A percentile compares a stretch with the other conserved stretches of the same genome.
Evolutionary conservation across 1,284 basidiomycete genomes (phyloP).

Genomic region (Microbotryum scabiosae): DNA sequence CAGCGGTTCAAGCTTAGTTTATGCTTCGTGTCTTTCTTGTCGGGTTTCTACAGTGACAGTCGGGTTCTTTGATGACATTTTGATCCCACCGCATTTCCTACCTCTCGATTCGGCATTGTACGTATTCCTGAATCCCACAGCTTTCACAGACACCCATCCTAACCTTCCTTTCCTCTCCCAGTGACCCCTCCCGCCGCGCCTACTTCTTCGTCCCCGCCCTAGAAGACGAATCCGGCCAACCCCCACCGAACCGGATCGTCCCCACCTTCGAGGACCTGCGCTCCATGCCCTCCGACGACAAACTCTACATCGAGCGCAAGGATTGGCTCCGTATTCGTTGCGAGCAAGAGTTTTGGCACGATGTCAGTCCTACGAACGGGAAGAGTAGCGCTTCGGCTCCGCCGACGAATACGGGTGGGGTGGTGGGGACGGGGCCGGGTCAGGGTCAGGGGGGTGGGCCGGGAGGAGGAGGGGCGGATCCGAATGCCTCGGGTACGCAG

Average conservation of each 20-base stretch:
- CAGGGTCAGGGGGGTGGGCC: neutral
- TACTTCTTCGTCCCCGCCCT: conserved; percentile 41
- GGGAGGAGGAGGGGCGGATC: neutral
- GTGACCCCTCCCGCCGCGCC: conserved; percentile 41
- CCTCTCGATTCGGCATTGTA: conserved; percentile 69
- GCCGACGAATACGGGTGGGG: neutral
- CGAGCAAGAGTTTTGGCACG: conserved; percentile 79
- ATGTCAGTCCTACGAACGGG: conserved; percentile 57
- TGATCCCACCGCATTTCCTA: conserved; percentile 58
- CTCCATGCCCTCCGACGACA: conserved; percentile 45
- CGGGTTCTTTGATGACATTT: conserved; percentile 91
- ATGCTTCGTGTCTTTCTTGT: neutral
- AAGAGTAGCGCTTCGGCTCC: conserved; percentile 50
- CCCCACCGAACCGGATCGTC: conserved; percentile 32
- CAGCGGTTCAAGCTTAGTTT: conserved; percentile 12
- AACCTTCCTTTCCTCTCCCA: neutral
- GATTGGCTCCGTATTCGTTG: conserved; percentile 82
- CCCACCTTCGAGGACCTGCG: conserved; percentile 13
- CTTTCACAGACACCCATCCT: neutral
- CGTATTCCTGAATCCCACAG: conserved; percentile 34
- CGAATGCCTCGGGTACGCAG: conserved; percentile 1
- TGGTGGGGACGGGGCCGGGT: neutral
- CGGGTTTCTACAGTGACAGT: conserved; percentile 56
- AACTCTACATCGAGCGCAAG: conserved; percentile 76
- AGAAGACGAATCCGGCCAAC: no score